Conservation (phyloP, 306 rosid species). For the Begonia fuchsioides region DNA sequence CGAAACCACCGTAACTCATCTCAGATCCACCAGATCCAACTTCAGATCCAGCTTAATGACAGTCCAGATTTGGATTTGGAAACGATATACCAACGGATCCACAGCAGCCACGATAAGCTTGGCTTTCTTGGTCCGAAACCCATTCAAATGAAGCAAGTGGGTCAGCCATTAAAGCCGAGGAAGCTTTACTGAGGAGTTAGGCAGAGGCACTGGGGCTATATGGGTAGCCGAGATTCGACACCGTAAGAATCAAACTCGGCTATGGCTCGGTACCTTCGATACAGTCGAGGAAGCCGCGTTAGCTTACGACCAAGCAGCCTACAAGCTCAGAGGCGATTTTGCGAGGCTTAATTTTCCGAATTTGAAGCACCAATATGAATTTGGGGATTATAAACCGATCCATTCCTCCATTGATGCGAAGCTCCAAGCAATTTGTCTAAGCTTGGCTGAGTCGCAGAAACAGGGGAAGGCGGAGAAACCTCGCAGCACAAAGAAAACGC, state of each 20-base stretch:
- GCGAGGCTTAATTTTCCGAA: conserved; percentile 88
- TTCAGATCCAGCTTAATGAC: conserved; percentile 33
- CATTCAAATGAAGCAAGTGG: conserved; percentile 60
- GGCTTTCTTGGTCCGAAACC: conserved; percentile 52
- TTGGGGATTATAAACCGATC: conserved; percentile 71
- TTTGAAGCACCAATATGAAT: conserved; percentile 47
- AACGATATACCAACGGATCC: too few species aligned
- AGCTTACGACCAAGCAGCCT: conserved; percentile 94
- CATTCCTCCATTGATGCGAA: conserved; percentile 89
- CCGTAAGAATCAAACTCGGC: conserved; percentile 81
- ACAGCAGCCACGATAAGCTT: conserved; percentile 1
- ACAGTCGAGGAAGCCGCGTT: conserved; percentile 96
- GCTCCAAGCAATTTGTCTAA: conserved; percentile 83
- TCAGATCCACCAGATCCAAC: conserved; percentile 62
- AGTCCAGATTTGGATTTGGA: conserved; percentile 1
- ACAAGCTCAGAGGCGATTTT: conserved; percentile 90
- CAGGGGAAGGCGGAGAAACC: conserved; percentile 43
- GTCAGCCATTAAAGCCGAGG: conserved; percentile 44
- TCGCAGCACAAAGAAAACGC: conserved; percentile 4
- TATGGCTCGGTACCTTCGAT: conserved; percentile 94
- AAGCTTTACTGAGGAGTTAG: conserved; percentile 93
- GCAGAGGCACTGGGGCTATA: conserved; percentile 96
- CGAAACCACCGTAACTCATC: conserved; percentile 44
- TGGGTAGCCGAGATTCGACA: conserved; percentile 99
- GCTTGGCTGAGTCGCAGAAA: conserved; percentile 53